These are phyloP conservation scores for Trifolium pratense DNA, from an alignment of 306 rosid genomes.

Conservation along the genomic window DNA sequence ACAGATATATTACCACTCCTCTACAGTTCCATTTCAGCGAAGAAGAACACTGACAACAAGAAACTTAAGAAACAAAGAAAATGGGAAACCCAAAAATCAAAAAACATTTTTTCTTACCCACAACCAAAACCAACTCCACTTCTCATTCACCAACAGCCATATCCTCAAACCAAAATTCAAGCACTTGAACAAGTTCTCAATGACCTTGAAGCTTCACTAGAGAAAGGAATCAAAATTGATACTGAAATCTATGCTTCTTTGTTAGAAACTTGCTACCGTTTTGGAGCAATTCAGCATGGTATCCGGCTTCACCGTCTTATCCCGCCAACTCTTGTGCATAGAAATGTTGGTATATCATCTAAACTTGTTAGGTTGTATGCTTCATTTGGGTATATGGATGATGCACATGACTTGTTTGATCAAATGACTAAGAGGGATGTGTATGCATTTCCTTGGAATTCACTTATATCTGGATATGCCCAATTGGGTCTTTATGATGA, in stretches of 20 bases:
- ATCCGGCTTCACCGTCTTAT: conserved; percentile 71
- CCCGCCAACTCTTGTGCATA: conserved; percentile 55
- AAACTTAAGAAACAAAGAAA: conserved; percentile 34
- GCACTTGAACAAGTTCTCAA: conserved; percentile 70
- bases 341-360: conserved; percentile 69
- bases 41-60: conserved; percentile 43
- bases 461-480: conserved; percentile 80
- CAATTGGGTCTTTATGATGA: conserved; percentile 67
- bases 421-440: conserved; percentile 60
- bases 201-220: conserved; percentile 67
- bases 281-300: conserved; percentile 58
- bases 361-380: conserved; percentile 74
- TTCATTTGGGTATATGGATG: conserved; percentile 46
- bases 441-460: conserved; percentile 83
- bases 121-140: conserved; percentile 75
- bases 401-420: conserved; percentile 76
- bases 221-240: conserved; percentile 62
- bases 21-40: conserved; percentile 19
- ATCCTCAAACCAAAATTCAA: conserved; percentile 61
- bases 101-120: conserved; percentile 52
- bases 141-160: conserved; percentile 57
- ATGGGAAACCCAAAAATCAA: conserved; percentile 45
- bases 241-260: conserved; percentile 71
- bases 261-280: conserved; percentile 70
- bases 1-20: neutral